A percentile compares a stretch with the other conserved stretches of the same genome.
Evolutionary conservation across 2,329 filamentous ascomycete species (phyloP).

Genomic region (Botryotinia calthae): DNA sequence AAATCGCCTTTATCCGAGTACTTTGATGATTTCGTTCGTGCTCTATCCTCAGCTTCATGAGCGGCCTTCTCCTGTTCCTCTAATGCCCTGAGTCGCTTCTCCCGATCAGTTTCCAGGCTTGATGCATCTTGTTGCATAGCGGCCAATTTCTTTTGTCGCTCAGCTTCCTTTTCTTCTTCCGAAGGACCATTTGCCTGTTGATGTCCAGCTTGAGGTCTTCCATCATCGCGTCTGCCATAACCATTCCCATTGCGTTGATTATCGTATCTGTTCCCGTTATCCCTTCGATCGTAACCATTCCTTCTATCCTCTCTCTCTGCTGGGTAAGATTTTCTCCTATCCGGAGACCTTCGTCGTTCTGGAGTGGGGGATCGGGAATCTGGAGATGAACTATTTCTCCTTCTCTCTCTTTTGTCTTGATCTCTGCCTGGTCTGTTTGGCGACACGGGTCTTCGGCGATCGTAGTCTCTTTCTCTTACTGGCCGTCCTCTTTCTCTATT

Average conservation of each 20-base stretch:
- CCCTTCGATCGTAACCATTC: conserved; percentile 26
- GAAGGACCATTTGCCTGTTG: conserved; percentile 9
- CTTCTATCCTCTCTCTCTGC: conserved; percentile 31
- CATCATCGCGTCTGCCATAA: conserved; percentile 35
- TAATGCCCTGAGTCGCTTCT: conserved; percentile 63
- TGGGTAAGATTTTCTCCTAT: conserved; percentile 34
- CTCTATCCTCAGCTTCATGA: conserved; percentile 64
- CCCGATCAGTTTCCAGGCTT: conserved; percentile 68
- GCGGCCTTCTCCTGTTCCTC: conserved; percentile 63
- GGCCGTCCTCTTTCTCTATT: conserved; percentile 27
- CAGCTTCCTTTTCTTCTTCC: conserved; percentile 47
- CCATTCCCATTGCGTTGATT: conserved; percentile 31
- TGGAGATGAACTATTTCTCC: conserved; percentile 34
- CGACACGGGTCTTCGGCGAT: conserved; percentile 21
- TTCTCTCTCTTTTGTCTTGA: background rate
- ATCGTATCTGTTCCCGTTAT: conserved; percentile 28
- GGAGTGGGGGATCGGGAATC: conserved; percentile 42
- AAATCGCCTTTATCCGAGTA: conserved; percentile 65
- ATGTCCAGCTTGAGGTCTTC: conserved; percentile 18
- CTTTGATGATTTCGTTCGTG: conserved; percentile 56
- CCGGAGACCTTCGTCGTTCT: conserved; percentile 38
- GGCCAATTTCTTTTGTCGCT: conserved; percentile 64
- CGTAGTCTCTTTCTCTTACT: conserved; percentile 27
- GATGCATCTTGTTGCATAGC: conserved; percentile 71
- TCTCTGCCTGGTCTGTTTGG: conserved; percentile 8